Conservation (phyloP, 352 stramenopile genomes). For the Phytophthora syringae region DNA sequence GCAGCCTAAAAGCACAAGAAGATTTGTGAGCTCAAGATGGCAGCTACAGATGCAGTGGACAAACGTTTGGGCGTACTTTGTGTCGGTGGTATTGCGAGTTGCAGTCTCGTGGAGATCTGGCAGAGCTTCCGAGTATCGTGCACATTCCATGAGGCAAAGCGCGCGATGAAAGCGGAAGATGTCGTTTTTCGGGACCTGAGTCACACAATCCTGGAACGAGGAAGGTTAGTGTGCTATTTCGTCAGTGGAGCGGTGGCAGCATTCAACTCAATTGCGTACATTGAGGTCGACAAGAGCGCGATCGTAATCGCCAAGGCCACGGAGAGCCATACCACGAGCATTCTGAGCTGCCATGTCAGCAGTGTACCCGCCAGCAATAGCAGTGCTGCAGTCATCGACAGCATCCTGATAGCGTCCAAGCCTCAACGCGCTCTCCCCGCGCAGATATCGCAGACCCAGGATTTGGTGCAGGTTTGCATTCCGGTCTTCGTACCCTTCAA, state of each 20-base stretch:
- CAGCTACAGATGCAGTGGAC: not conserved
- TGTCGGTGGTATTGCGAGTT: slow-evolving; percentile 32
- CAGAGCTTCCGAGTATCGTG: slow-evolving; percentile 53
- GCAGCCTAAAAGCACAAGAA: slow-evolving; percentile 39
- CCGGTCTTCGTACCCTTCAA: slow-evolving; percentile 27
- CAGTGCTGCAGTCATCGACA: slow-evolving; percentile 53
- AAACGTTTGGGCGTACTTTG: slow-evolving; percentile 37
- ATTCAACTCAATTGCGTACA: slow-evolving; percentile 30
- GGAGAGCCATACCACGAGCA: slow-evolving; percentile 58
- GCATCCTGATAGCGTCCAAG: slow-evolving; percentile 50
- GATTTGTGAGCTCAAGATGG: not conserved
- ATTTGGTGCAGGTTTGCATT: slow-evolving; percentile 23
- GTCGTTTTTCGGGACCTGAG: slow-evolving; percentile 49
- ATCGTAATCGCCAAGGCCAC: slow-evolving; percentile 66
- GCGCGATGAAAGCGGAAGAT: slow-evolving; percentile 74
- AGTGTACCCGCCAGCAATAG: slow-evolving; percentile 30
- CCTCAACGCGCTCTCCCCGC: slow-evolving; percentile 52
- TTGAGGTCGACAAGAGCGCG: slow-evolving; percentile 60
- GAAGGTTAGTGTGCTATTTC: not conserved
- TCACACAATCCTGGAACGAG: slow-evolving; percentile 45
- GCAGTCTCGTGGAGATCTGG: slow-evolving; percentile 59
- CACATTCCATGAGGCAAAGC: slow-evolving; percentile 66
- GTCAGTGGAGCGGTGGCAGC: not conserved
- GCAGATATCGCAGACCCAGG: slow-evolving; percentile 45
- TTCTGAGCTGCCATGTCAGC: slow-evolving; percentile 59